Evolutionary conservation across 192 early-diverging fungal species (phyloP).

Genomic region (Chytriomyces confervae): DNA sequence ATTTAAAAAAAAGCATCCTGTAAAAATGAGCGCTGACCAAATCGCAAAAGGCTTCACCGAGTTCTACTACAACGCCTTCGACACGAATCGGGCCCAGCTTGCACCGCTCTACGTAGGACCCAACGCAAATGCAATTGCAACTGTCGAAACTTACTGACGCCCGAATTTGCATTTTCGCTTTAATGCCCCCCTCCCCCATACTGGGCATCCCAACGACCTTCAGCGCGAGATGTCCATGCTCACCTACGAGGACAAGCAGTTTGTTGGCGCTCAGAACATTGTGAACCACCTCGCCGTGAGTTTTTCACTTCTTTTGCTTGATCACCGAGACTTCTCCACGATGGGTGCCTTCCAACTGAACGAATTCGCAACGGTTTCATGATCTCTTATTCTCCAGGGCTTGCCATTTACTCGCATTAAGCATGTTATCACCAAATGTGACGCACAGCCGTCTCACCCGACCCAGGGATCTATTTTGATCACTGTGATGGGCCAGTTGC

Average conservation of each 20-base stretch:
- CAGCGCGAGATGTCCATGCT: conserved; percentile 84
- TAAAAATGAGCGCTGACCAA: conserved; percentile 19
- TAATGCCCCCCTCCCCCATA: neutral
- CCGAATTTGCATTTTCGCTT: conserved; percentile 22
- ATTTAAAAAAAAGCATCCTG: neutral
- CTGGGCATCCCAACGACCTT: conserved; percentile 4
- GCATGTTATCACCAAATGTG: conserved; percentile 77
- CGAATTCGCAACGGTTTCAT: neutral
- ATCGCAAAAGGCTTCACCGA: conserved; percentile 77
- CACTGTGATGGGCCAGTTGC: conserved; percentile 84
- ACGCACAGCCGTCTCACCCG: conserved; percentile 79
- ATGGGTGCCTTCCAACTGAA: neutral
- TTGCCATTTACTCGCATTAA: conserved; percentile 80
- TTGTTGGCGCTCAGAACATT: conserved; percentile 67
- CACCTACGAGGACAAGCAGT: conserved; percentile 79
- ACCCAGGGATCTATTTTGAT: conserved; percentile 71
- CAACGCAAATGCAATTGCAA: neutral
- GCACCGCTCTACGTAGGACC: conserved; percentile 78
- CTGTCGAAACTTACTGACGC: neutral
- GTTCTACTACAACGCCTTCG: conserved; percentile 91
- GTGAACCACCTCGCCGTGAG: conserved; percentile 80
- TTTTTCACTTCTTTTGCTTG: neutral
- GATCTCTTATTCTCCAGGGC: conserved; percentile 40
- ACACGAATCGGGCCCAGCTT: conserved; percentile 68
- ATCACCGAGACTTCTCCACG: neutral